Evolutionary conservation across 2,329 filamentous ascomycete species (phyloP).

Genomic region (Laburnicola sp.): DNA sequence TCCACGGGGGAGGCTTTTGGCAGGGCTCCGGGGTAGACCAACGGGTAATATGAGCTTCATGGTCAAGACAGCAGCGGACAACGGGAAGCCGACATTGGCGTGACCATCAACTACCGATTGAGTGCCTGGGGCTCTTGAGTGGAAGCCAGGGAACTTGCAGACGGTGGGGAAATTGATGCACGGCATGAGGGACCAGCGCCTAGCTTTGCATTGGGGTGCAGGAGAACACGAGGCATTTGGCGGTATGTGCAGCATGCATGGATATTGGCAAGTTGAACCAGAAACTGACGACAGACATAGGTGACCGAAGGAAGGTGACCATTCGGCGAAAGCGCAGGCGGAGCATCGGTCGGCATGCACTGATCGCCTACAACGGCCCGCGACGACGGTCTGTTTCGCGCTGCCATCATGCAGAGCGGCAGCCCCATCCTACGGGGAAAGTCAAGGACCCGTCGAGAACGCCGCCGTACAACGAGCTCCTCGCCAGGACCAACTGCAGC

Average conservation of each 20-base stretch:
- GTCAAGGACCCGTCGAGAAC: too few relatives aligned
- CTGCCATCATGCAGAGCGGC: constrained; percentile 52
- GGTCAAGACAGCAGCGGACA: constrained; percentile 51
- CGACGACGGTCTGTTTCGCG: constrained; percentile 54
- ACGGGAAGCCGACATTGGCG: constrained; percentile 51
- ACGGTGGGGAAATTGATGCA: constrained; percentile 52
- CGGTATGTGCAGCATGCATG: constrained; percentile 30
- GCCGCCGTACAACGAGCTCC: too few relatives aligned
- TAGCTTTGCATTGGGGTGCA: constrained; percentile 53
- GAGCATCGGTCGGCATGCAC: constrained; percentile 48
- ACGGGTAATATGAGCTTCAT: constrained; percentile 53
- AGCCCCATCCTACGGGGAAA: constrained; percentile 38
- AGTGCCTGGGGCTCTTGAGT: constrained; percentile 63
- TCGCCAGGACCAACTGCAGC: not conserved
- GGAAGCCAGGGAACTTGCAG: constrained; percentile 26
- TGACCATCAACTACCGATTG: constrained; percentile 58
- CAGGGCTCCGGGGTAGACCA: constrained; percentile 57
- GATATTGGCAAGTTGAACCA: constrained; percentile 15
- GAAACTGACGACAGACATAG: constrained; percentile 19
- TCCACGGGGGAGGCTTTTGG: constrained; percentile 57
- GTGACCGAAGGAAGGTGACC: constrained; percentile 48
- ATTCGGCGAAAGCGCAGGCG: constrained; percentile 53
- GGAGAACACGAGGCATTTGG: constrained; percentile 49
- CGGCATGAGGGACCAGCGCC: constrained; percentile 50
- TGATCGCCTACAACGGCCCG: constrained; percentile 54